Percentiles rank a stretch among this genome's conserved stretches.
phyloP scores from a whole-genome alignment of 176 grass and related monocot species.

The Carex scoparia region DNA sequence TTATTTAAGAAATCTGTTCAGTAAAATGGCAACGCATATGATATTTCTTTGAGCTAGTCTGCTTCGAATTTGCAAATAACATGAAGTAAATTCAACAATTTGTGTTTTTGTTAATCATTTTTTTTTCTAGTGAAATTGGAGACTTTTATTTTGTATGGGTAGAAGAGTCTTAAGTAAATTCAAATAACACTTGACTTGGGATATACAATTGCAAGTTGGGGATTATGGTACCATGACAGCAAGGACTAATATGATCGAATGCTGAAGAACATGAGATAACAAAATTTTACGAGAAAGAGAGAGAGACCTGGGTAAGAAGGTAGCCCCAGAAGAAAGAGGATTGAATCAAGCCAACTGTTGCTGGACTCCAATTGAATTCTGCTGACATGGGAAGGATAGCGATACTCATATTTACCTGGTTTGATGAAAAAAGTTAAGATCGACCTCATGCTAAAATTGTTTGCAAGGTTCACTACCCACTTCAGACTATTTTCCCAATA shows the following conservation, averaged over 20 bases:
- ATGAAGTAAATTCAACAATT: background rate
- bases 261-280: background rate
- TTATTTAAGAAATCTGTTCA: background rate
- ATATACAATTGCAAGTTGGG: background rate
- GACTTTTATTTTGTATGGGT: background rate
- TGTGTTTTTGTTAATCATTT: background rate
- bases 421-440: slow-evolving; percentile 19
- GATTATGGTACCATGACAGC: background rate
- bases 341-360: slow-evolving; percentile 90
- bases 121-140: background rate
- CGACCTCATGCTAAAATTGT: background rate
- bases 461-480: background rate
- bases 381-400: slow-evolving; percentile 91
- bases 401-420: slow-evolving; percentile 99
- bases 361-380: slow-evolving; percentile 78
- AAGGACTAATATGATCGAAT: background rate
- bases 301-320: slow-evolving; percentile 83
- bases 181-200: background rate
- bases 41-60: background rate
- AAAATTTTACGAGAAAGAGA: background rate
- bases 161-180: background rate
- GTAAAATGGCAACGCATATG: background rate
- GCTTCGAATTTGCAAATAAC: background rate
- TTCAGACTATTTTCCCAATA: background rate
- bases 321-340: slow-evolving; percentile 99